These are phyloP conservation scores for Naganishia kalamii DNA, from an alignment of 768 basidiomycete species.

Conservation along the genomic window DNA sequence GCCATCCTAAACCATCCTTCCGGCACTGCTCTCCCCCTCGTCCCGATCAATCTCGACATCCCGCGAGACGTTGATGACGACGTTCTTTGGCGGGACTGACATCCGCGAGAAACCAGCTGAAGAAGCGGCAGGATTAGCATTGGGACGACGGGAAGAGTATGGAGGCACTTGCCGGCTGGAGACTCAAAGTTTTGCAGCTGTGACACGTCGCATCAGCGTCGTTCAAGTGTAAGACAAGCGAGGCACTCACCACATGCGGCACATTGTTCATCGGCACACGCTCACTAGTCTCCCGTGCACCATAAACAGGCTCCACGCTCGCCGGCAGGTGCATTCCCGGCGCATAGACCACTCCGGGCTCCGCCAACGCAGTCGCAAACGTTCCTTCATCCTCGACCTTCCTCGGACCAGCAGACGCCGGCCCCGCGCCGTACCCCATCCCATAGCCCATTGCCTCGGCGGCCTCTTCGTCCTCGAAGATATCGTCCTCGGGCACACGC, in stretches of 20 bases:
- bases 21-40: not conserved
- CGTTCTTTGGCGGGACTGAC: constrained; percentile 2
- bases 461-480: not conserved
- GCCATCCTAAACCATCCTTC: not conserved
- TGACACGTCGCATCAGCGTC: not conserved
- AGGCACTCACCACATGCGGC: constrained; percentile 12
- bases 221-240: too few species aligned
- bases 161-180: not conserved
- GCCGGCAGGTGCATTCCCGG: not conserved
- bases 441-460: not conserved
- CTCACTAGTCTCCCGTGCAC: not conserved
- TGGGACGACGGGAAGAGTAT: not conserved
- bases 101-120: constrained; percentile 12
- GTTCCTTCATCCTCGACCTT: not conserved
- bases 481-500: constrained; percentile 12
- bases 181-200: constrained; percentile 9
- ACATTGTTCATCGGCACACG: not conserved
- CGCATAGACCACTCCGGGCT: not conserved
- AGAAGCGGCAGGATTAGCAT: not conserved
- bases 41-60: constrained; percentile 17
- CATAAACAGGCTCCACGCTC: not conserved
- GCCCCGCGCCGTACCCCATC: not conserved
- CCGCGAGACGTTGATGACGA: constrained; percentile 21
- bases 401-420: not conserved
- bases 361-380: constrained; percentile 6